A percentile compares a stretch with the other conserved stretches of the same genome.
Conservation (phyloP, 164 flowering plant genomes). For the Stephania japonica region DNA sequence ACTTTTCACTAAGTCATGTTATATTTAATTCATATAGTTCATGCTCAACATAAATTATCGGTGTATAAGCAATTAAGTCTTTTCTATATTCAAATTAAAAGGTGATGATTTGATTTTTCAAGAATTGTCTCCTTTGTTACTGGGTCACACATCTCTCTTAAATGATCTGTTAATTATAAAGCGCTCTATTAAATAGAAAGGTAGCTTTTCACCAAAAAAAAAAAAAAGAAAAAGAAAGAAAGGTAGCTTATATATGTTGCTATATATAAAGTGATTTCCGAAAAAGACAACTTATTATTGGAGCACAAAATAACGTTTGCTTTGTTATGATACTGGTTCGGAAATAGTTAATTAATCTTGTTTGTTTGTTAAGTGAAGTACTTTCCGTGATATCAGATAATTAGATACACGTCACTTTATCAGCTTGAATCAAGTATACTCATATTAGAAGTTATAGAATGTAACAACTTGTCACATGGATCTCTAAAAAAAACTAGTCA, state of each 20-base stretch:
- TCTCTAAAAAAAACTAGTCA: too few relatives aligned
- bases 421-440: too few relatives aligned
- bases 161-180: too few relatives aligned
- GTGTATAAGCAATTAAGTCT: too few relatives aligned
- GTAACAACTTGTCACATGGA: not conserved
- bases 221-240: too few relatives aligned
- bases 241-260: not conserved
- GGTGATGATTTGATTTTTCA: not conserved
- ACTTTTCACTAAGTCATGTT: too few relatives aligned
- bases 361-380: not conserved
- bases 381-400: not conserved
- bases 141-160: not conserved
- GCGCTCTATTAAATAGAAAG: too few relatives aligned
- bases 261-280: not conserved
- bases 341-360: not conserved
- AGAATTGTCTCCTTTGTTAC: not conserved
- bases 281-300: not conserved
- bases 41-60: too few relatives aligned
- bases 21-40: too few relatives aligned
- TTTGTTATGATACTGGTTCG: not conserved
- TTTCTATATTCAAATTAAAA: not conserved
- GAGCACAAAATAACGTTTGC: not conserved
- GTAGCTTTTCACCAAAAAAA: too few relatives aligned
- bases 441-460: not conserved
- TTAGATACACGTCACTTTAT: not conserved